Evolutionary conservation across 1,139 yeast species (phyloP), one percentile per base, ranked within the genome.

Genomic region (Magnusiomyces magnusii): DNA sequence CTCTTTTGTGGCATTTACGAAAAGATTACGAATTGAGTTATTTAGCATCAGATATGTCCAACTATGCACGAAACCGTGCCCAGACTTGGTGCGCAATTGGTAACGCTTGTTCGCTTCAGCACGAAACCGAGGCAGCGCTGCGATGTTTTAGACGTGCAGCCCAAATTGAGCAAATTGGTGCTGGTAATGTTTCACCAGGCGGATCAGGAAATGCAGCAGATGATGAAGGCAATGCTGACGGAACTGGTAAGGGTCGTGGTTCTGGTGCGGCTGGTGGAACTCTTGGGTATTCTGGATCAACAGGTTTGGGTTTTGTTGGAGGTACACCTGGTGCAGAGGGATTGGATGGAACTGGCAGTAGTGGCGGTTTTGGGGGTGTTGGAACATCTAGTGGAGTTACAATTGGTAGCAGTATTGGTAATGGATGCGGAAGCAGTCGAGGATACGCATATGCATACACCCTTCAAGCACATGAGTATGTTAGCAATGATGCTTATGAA

Each of bases 41-140:
- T 67, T 76, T 95, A 61, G 89, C 97, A 3, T 90, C 88, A 68
- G 97, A 91, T 66, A 75, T 91, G 51, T 78, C 87, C 64, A 90
- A 85, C 63, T 75, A 86, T 34, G 84, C 85, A 65, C 77, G 86
- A 15, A 73, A 79, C 34, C 77, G 85, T 9, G 87, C 97, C 1
- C 86, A 90, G 62, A 86, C 97, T 0, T 93, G 99, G 99, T 88
- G 95, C 67, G 85, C 88, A 0, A 78, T 91, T 57, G 99, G 99
- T 1, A 93, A 95, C 70, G 80, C 93, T 55, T 89, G 89, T 65
- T 89, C 97, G 15, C 76, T 92, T 49, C 84, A 82, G 47, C 78
- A 90, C 63, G 97, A 93, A 67, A 88, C 95, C 2, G 96, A 88
- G 64, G 96, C 89, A 69, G 97, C 99, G 0, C 84, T 92, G 51